phyloP scores from a whole-genome alignment of 306 rosid species.

The Oxytropis ochrocephala region DNA sequence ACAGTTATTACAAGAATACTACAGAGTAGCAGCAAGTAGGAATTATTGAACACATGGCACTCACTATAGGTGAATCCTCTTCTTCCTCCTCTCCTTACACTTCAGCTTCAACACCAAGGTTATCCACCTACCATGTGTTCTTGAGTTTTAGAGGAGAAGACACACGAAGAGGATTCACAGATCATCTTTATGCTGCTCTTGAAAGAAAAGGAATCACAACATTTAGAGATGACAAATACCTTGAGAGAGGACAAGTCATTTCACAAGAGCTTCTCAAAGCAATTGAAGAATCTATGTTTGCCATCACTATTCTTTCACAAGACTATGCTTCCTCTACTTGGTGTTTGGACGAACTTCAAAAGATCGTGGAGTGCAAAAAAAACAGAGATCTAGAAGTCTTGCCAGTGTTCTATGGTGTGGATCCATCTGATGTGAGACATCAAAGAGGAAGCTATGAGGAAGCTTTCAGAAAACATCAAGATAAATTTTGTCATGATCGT shows the following conservation, averaged over 20 bases:
- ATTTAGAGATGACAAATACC: constrained; percentile 12
- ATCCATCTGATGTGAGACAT: constrained; percentile 11
- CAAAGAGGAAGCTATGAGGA: neutral
- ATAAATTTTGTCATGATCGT: neutral
- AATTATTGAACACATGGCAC: neutral
- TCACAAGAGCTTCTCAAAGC: neutral
- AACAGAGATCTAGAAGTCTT: neutral
- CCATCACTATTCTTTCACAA: neutral
- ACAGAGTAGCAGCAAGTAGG: too few species aligned
- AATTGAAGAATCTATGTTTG: constrained; percentile 13
- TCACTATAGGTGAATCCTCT: neutral
- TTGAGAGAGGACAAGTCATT: neutral
- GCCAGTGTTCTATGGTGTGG: neutral
- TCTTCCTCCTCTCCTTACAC: neutral
- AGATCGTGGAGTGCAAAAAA: neutral
- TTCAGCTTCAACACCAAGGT: neutral
- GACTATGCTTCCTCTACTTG: constrained; percentile 3
- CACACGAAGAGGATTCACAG: constrained; percentile 1
- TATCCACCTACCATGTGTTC: neutral
- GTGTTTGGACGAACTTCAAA: constrained; percentile 18
- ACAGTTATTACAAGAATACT: too few species aligned
- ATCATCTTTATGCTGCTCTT: neutral
- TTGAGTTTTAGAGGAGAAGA: constrained; percentile 10
- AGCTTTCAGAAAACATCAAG: constrained; percentile 3
- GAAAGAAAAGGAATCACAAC: constrained; percentile 10